Evolutionary conservation across 306 rosid genomes (phyloP), one percentile per base, ranked within the genome.

Genomic region (Pyrus betulifolia): DNA sequence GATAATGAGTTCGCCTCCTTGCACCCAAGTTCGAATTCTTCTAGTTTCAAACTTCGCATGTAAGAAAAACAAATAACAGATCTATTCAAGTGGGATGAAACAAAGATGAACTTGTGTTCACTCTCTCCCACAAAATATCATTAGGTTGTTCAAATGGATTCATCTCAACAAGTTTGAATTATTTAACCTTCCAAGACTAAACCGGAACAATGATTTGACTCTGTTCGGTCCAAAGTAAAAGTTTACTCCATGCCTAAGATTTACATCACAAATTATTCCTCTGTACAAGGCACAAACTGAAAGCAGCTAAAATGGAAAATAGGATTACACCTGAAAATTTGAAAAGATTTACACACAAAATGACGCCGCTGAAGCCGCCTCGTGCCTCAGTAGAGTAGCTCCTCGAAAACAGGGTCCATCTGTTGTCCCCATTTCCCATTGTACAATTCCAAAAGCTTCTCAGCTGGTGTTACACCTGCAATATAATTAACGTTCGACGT

Each of bases 401-500:
- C 97, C 87, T 91, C 91, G 79, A 86, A 96, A 44, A 93, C 98
- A 55, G 90, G 94, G 87, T 96, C 97, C 60, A 96, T 88, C 46
- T 82, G 83, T 70, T 88, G 92, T 74, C 80, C 90, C 99, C 98
- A 96, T 76, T 96, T 91, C 76, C 88, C 97, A 65, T 91, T 62
- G 55, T 91, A 91, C 84, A 92, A 79, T 49, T 91, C 93, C 90
- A 93, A 84, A 74, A 96, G 92, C 86, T 77, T 93, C 85, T 96
- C 98, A 54, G 98, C 97, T 28, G 98, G 97, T 68, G 98, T 96
- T 19, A 86, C 86, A 73, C 98, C 99, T 96, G 87, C 82, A 76
- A 79, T 61, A 76, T 70, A 38, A 78, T 70, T 40, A 46, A 59
- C 18, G 28, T 67, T 60, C 61, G 17, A 19, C 31, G 3, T 74